Conservation (phyloP, 441 rosid genomes). For the Croton laevigatus region DNA sequence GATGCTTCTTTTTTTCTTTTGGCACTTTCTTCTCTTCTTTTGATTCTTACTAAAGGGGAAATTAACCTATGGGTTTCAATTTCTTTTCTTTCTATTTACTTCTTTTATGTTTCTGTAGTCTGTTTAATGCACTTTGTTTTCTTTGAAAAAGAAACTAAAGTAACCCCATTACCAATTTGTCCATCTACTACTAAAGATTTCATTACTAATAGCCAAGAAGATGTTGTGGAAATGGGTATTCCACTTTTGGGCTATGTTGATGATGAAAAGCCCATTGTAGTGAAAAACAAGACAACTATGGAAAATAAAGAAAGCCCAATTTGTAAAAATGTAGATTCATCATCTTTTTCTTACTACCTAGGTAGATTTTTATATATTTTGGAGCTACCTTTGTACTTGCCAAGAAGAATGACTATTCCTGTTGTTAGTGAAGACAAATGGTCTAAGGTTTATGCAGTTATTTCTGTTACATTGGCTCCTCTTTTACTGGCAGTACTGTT, state of each 20-base stretch:
- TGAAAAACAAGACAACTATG: slow-evolving; percentile 23
- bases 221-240: slow-evolving; percentile 47
- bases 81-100: slow-evolving; percentile 58
- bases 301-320: slow-evolving; percentile 15
- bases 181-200: slow-evolving; percentile 17
- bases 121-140: slow-evolving; percentile 33
- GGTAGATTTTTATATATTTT: slow-evolving; percentile 37
- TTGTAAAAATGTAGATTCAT: slow-evolving; percentile 28
- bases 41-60: slow-evolving; percentile 49
- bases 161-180: slow-evolving; percentile 4
- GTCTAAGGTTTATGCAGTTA: slow-evolving; percentile 73
- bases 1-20: slow-evolving; percentile 66
- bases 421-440: slow-evolving; percentile 59
- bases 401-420: slow-evolving; percentile 81
- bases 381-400: slow-evolving; percentile 72
- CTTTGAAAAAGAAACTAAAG: slow-evolving; percentile 22
- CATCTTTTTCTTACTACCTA: slow-evolving; percentile 27
- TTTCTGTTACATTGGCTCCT: slow-evolving; percentile 67
- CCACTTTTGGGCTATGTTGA: slow-evolving; percentile 59
- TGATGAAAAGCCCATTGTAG: slow-evolving; percentile 42
- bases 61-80: slow-evolving; percentile 58
- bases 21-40: slow-evolving; percentile 55
- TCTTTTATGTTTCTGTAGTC: slow-evolving; percentile 54
- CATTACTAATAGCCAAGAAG: slow-evolving; percentile 27
- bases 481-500: slow-evolving; percentile 53